phyloP scores from a whole-genome alignment of 2,329 filamentous ascomycete genomes.

The Calonectria crousiana region DNA sequence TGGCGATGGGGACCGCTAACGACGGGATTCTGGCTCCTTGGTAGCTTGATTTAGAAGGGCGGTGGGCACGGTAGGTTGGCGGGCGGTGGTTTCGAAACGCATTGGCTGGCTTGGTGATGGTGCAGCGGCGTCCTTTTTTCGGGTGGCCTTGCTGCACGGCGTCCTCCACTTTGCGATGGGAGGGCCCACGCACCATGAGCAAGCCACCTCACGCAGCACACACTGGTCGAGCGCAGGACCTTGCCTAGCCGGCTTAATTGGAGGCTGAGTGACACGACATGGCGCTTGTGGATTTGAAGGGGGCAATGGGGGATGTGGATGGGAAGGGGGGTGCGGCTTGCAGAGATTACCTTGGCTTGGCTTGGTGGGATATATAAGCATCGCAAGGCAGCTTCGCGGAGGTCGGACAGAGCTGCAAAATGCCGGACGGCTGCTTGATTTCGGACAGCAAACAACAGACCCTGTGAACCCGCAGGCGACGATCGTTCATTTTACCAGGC shows the following conservation, averaged over 20 bases:
- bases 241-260: constrained; percentile 3
- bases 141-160: constrained; percentile 10
- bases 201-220: constrained; percentile 5
- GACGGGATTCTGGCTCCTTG: neutral
- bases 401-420: neutral
- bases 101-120: constrained; percentile 29
- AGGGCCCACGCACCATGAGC: constrained; percentile 8
- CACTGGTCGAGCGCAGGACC: constrained; percentile 21
- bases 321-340: neutral
- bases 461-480: neutral
- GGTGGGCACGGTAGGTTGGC: constrained; percentile 18
- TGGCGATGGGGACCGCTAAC: constrained; percentile 1
- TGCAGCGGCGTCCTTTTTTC: constrained; percentile 14
- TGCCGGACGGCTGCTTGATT: constrained; percentile 10
- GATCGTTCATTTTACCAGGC: neutral
- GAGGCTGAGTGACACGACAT: constrained; percentile 21
- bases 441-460: neutral
- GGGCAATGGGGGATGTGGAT: neutral
- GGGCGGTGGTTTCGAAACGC: constrained; percentile 44
- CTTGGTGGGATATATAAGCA: constrained; percentile 17
- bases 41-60: constrained; percentile 12
- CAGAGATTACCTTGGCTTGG: constrained; percentile 9
- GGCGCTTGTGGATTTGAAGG: constrained; percentile 12
- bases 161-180: constrained; percentile 34
- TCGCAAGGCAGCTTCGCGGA: neutral